Conservation (phyloP, 1,139 yeast species). For the Blastobotrys indianensis region DNA sequence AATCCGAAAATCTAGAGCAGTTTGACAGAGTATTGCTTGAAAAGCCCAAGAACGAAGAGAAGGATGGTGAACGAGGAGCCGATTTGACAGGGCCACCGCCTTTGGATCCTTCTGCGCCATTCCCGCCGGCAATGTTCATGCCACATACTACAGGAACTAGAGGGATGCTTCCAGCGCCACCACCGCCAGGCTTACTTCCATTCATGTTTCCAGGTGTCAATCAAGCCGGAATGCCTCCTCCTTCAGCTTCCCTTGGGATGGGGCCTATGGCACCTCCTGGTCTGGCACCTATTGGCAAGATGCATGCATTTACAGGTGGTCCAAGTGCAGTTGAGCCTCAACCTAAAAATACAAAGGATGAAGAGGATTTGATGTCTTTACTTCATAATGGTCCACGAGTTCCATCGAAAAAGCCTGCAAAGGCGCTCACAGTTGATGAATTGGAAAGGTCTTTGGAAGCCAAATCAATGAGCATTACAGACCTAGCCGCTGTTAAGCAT, state of each 20-base stretch:
- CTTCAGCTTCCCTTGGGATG: neutral
- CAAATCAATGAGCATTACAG: neutral
- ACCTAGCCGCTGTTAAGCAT: neutral
- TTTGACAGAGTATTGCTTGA: too few relatives aligned
- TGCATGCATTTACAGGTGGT: neutral
- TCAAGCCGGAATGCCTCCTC: neutral
- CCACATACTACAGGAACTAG: constrained; percentile 1
- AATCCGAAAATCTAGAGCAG: too few relatives aligned
- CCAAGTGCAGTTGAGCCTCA: neutral
- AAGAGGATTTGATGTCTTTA: constrained; percentile 13
- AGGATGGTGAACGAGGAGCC: too few relatives aligned
- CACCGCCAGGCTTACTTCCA: constrained; percentile 4
- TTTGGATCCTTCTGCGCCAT: too few relatives aligned
- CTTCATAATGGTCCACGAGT: constrained; percentile 9
- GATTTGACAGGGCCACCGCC: too few relatives aligned
- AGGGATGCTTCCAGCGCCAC: constrained; percentile 4
- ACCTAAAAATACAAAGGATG: constrained; percentile 8
- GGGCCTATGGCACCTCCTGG: neutral
- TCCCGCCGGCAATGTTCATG: neutral
- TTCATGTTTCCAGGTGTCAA: constrained; percentile 2
- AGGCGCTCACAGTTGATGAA: constrained; percentile 1
- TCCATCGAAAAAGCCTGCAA: neutral
- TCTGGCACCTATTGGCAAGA: neutral
- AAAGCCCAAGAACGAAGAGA: too few relatives aligned
- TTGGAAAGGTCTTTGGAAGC: constrained; percentile 3